Conservation (phyloP, 805 yeast genomes). For the Wickerhamomyces queroliae region DNA sequence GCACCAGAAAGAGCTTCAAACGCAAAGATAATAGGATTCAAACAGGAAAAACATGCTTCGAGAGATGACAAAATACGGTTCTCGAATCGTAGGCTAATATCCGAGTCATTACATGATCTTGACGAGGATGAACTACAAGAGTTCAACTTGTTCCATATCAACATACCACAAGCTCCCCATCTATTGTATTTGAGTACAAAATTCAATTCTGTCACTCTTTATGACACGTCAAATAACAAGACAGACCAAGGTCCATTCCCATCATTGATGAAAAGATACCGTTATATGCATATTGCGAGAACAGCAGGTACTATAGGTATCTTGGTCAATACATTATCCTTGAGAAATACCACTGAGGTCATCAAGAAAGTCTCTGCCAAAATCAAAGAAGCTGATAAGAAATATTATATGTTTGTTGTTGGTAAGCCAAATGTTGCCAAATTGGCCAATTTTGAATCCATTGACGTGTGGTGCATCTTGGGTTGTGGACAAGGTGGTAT, state of each 20-base stretch:
- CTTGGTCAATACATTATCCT: slow-evolving; percentile 82
- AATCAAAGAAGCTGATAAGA: slow-evolving; percentile 75
- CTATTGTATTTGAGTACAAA: slow-evolving; percentile 69
- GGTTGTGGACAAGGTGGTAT: slow-evolving; percentile 97
- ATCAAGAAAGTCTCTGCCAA: slow-evolving; percentile 54
- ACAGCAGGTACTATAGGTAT: slow-evolving; percentile 91
- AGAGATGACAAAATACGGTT: slow-evolving; percentile 8
- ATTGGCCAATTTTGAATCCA: slow-evolving; percentile 89
- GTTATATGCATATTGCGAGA: slow-evolving; percentile 82
- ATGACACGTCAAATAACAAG: slow-evolving; percentile 34
- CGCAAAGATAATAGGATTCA: slow-evolving; percentile 38
- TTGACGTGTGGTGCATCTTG: slow-evolving; percentile 89
- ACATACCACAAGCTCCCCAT: slow-evolving; percentile 73
- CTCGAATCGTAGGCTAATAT: slow-evolving; percentile 26
- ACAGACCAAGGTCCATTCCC: slow-evolving; percentile 61
- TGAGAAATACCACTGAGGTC: slow-evolving; percentile 65
- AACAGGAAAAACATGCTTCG: slow-evolving; percentile 1
- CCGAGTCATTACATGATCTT: slow-evolving; percentile 20
- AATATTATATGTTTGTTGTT: slow-evolving; percentile 90
- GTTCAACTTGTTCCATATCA: slow-evolving; percentile 63
- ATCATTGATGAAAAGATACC: slow-evolving; percentile 76
- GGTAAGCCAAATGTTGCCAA: slow-evolving; percentile 98
- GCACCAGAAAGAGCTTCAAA: slow-evolving; percentile 27
- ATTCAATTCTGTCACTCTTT: slow-evolving; percentile 48
- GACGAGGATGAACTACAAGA: slow-evolving; percentile 33